Conservation (phyloP, 768 basidiomycete species). For the Lyophyllum decastes region DNA sequence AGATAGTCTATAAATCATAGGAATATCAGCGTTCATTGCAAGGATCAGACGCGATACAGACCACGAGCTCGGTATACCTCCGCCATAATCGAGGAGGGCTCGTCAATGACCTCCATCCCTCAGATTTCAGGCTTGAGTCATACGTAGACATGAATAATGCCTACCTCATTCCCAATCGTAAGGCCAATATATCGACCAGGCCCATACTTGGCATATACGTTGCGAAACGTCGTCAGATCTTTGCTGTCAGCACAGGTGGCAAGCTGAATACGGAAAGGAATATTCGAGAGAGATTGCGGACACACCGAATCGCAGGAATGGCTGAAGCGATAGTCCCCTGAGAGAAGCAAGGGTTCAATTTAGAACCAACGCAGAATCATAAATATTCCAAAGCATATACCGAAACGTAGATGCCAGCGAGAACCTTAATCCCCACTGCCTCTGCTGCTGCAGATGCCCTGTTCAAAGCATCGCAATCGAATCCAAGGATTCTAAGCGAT, state of each 20-base stretch:
- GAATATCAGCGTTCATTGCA: background rate
- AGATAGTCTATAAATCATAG: slow-evolving; percentile 22
- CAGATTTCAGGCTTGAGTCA: background rate
- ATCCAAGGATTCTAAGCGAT: slow-evolving; percentile 34
- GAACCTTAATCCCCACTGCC: slow-evolving; percentile 28
- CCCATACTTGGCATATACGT: slow-evolving; percentile 30
- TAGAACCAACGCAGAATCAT: background rate
- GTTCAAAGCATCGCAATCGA: slow-evolving; percentile 37
- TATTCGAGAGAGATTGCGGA: background rate
- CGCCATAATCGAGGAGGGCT: slow-evolving; percentile 29
- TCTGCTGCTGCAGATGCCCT: slow-evolving; percentile 26
- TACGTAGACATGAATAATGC: background rate
- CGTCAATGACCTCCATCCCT: slow-evolving; percentile 22
- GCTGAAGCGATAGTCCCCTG: background rate
- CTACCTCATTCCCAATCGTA: slow-evolving; percentile 37
- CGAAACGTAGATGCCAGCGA: slow-evolving; percentile 35
- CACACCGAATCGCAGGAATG: background rate
- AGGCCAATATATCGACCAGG: slow-evolving; percentile 31
- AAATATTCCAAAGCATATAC: slow-evolving; percentile 15
- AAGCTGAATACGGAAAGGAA: background rate
- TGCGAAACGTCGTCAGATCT: slow-evolving; percentile 32
- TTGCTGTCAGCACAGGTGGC: slow-evolving; percentile 19
- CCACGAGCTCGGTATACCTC: slow-evolving; percentile 34
- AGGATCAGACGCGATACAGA: slow-evolving; percentile 9
- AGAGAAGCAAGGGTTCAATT: background rate